Evolutionary conservation across 768 basidiomycete genomes (phyloP), one percentile per base, ranked within the genome.

Genomic region (Gloeostereum incarnatum): DNA sequence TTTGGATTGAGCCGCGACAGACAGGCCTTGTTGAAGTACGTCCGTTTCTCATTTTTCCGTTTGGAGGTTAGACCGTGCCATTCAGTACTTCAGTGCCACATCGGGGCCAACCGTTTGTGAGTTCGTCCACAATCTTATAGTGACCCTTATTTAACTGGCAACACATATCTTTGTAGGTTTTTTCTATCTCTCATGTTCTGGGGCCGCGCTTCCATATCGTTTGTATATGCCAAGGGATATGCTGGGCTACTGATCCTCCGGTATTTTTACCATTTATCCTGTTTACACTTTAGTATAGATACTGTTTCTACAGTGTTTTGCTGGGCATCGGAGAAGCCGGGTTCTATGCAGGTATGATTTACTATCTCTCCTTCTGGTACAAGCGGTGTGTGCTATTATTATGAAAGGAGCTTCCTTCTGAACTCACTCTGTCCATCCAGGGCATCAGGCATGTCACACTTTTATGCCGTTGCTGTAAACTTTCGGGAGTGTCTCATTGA

Each of bases 261-360:
- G 72, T 70, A 34, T 27, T 9, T 35, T 24, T 18, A 14, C 18
- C n/a, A 18, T 13, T 19, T 17, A 22, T n/a, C 13, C 10, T 19
- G 5, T 33, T 23, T 3, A 22, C 11, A 39, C 23, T 21, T 23
- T 29, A 6, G 16, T n/a, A 33, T 6, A 9, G 23, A 23, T 11
- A 1, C 10, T 18, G n/a, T 19, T 8, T 4, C 22, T n/a, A 4
- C 43, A 73, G 74, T n/a, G 68, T 77, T 2, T 51, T 75, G 3
- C 56, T 75, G 47, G 74, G 74, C 6, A 74, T 76, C n/a, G 74
- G 74, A 8, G 74, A 76, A 47, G 73, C 73, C 1, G 74, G 74
- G 1, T 76, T 68, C 42, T 75, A 75, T 41, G 72, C 73, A 1
- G 74, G 73, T 5, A 70, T 75, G 68, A 74, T 76, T 4, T 76